These are phyloP conservation scores for Phytophthora multivora DNA, from an alignment of 352 stramenopile genomes.

Conservation along the genomic window DNA sequence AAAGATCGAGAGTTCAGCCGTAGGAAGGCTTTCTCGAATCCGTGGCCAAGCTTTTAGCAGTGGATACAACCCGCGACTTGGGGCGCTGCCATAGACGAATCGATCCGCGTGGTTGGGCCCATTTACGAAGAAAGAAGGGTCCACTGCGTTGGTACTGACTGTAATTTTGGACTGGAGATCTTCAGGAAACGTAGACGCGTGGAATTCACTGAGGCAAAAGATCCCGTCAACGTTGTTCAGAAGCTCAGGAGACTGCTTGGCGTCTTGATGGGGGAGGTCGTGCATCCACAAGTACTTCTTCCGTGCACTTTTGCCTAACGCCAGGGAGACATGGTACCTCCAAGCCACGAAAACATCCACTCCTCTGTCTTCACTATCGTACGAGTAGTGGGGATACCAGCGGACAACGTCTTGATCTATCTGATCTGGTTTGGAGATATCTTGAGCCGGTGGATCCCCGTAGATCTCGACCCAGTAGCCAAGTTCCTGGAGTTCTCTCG, in stretches of 20 bases:
- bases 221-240: conserved; percentile 60
- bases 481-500: conserved; percentile 70
- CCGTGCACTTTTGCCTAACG: conserved; percentile 41
- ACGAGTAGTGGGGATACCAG: conserved; percentile 80
- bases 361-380: conserved; percentile 54
- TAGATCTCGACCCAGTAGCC: conserved; percentile 92
- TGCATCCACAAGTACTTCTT: conserved; percentile 85
- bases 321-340: conserved; percentile 87
- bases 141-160: conserved; percentile 78
- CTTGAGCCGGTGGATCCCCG: conserved; percentile 55
- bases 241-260: conserved; percentile 45
- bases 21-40: conserved; percentile 60
- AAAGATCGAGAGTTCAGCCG: conserved; percentile 78
- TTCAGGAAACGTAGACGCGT: conserved; percentile 58
- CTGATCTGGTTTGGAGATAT: conserved; percentile 37
- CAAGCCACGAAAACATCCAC: conserved; percentile 92
- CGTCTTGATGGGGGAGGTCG: conserved; percentile 56
- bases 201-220: conserved; percentile 84
- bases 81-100: conserved; percentile 90
- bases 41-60: conserved; percentile 75
- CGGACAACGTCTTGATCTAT: conserved; percentile 42
- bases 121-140: conserved; percentile 67
- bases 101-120: conserved; percentile 51
- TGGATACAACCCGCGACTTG: conserved; percentile 74
- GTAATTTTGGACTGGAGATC: conserved; percentile 51